Conservation (phyloP, 805 yeast species). For the Wickerhamomyces silvicola region DNA sequence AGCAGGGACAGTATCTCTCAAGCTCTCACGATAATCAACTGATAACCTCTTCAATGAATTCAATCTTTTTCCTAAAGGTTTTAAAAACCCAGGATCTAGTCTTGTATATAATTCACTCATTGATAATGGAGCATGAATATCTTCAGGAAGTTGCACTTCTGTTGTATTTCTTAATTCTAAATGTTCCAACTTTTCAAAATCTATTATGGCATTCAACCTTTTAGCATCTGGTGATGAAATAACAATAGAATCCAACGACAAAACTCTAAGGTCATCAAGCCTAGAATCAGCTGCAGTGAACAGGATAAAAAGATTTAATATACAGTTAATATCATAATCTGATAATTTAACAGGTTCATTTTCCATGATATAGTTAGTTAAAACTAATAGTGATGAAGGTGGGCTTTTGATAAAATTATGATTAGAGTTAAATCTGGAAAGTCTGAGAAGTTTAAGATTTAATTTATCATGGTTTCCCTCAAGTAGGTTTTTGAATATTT, state of each 20-base stretch:
- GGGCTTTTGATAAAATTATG: conserved; percentile 10
- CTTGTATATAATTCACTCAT: conserved; percentile 9
- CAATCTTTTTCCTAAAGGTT: conserved; percentile 22
- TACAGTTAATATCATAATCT: conserved; percentile 14
- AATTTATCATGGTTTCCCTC: conserved; percentile 5
- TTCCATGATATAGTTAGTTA: conserved; percentile 14
- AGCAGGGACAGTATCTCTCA: conserved; percentile 33
- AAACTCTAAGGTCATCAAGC: conserved; percentile 4
- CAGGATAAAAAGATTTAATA: conserved; percentile 6
- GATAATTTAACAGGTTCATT: conserved; percentile 8
- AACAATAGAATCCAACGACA: conserved; percentile 13
- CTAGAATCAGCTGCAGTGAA: conserved; percentile 4
- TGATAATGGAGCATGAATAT: conserved; percentile 7
- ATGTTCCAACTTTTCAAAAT: conserved; percentile 15
- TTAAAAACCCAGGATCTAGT: conserved; percentile 23
- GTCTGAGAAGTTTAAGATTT: conserved; percentile 10
- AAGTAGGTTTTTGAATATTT: conserved; percentile 12
- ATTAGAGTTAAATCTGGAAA: conserved; percentile 11
- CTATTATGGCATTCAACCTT: conserved; percentile 5
- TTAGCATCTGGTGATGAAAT: conserved; percentile 12
- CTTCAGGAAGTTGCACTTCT: conserved; percentile 26
- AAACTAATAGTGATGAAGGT: conserved; percentile 11
- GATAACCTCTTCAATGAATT: conserved; percentile 22
- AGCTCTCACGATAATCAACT: conserved; percentile 36
- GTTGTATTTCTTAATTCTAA: conserved; percentile 30